Evolutionary conservation across 345 rosid genomes (phyloP).

Genomic region (Arabidopsis thaliana): DNA sequence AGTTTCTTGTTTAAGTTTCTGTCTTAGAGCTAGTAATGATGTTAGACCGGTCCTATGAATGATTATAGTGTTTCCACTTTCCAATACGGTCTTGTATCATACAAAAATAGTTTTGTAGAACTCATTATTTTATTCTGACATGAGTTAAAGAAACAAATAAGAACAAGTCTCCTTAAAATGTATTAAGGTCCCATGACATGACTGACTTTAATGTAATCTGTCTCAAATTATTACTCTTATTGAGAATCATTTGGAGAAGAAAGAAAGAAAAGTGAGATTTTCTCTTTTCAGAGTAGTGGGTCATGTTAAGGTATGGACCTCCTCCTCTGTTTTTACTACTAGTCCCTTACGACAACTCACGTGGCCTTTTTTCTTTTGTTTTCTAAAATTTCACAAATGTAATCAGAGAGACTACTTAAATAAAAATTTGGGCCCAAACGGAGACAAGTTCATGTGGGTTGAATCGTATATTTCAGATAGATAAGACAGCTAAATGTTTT

Average conservation of each 20-base stretch:
- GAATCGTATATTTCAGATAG: constrained; percentile 41
- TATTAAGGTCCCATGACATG: constrained; percentile 44
- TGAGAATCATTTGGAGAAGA: constrained; percentile 24
- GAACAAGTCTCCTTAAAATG: constrained; percentile 12
- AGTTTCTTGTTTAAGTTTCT: too few species aligned
- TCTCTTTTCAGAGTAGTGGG: constrained; percentile 41
- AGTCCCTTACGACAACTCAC: constrained; percentile 41
- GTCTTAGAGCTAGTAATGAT: too few species aligned
- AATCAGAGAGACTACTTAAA: constrained; percentile 12
- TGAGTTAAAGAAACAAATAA: background rate
- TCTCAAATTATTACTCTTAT: constrained; percentile 26
- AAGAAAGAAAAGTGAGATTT: constrained; percentile 25
- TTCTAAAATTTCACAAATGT: background rate
- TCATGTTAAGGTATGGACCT: constrained; percentile 44
- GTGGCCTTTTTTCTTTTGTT: constrained; percentile 23
- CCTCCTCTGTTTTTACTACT: constrained; percentile 29
- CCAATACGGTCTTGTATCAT: too few species aligned
- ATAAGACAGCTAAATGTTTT: constrained; percentile 40
- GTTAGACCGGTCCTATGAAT: background rate
- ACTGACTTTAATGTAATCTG: constrained; percentile 39
- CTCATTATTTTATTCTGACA: background rate
- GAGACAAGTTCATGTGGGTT: constrained; percentile 41
- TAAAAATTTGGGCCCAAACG: constrained; percentile 32
- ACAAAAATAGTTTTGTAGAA: background rate
- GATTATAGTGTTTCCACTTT: background rate